Conservation (phyloP, 805 yeast genomes). For the Schizosaccharomyces cryophilus region DNA sequence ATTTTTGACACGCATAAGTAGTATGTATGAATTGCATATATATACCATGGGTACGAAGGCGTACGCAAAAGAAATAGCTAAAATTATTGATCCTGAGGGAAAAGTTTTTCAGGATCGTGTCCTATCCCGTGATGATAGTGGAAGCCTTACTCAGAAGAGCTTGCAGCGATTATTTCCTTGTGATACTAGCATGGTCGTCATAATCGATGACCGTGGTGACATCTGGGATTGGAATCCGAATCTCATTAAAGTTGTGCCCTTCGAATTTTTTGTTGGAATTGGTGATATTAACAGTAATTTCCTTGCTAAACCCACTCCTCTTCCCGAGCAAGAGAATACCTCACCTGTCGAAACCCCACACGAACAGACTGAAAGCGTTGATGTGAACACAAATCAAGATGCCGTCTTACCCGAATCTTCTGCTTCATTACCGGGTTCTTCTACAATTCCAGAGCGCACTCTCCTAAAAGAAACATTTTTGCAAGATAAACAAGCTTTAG, state of each 20-base stretch:
- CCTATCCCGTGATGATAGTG: conserved; percentile 81
- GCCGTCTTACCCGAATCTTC: conserved; percentile 5
- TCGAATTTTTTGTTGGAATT: conserved; percentile 85
- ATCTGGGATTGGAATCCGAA: conserved; percentile 93
- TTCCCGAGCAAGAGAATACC: background rate
- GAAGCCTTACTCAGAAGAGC: conserved; percentile 71
- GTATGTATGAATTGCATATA: conserved; percentile 68
- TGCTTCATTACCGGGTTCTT: background rate
- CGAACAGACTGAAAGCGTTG: conserved; percentile 5
- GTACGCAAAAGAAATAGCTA: conserved; percentile 73
- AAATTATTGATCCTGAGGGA: conserved; percentile 76
- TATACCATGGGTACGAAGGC: conserved; percentile 96
- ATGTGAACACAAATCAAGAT: conserved; percentile 7
- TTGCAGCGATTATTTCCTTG: conserved; percentile 77
- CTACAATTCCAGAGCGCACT: background rate
- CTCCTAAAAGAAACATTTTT: background rate
- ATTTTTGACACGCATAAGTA: conserved; percentile 39
- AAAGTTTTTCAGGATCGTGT: conserved; percentile 74
- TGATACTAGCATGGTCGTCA: conserved; percentile 85
- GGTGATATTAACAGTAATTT: conserved; percentile 91
- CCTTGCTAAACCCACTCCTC: conserved; percentile 40
- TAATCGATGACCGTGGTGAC: conserved; percentile 93
- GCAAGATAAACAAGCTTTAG: background rate
- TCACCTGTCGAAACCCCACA: background rate
- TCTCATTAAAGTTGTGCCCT: conserved; percentile 77